Base-by-base conservation (phyloP, 768 basidiomycete species). In the Astraeus odoratus region DNA sequence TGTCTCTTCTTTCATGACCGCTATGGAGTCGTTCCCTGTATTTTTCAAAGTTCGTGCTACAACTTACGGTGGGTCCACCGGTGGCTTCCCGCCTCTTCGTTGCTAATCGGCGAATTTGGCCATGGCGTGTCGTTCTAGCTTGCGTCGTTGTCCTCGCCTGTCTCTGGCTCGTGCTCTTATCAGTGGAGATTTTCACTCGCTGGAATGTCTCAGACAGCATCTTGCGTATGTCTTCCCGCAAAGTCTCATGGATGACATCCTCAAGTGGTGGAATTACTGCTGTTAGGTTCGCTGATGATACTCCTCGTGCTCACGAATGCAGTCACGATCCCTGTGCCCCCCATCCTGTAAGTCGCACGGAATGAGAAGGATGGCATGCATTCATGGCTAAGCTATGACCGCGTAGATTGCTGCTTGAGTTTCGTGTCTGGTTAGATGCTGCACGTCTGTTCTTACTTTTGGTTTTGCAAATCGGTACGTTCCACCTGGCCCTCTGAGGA, bases 351-450 rank as follows among this genome's bases (percentile, higher is more conserved):
- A 30, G 72, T 63, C 23, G 15, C 33, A 23, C 39, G 36, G 37
- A n/a, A n/a, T n/a, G n/a, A n/a, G n/a, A n/a, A n/a, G n/a, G n/a
- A n/a, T n/a, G n/a, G n/a, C n/a, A n/a, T n/a, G n/a, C n/a, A n/a
- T n/a, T n/a, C 23, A 22, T 41, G 15, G 8, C 30, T 56, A 29
- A 53, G 42, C 24, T 20, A 13, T 36, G 20, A 20, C 13, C 26
- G 29, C 23, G 4, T 34, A 78, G 77, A 48, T 60, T 78, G 20
- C 53, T 78, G 27, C 55, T 73, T 2, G 47, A 60, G 31, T 81
- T 79, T 39, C 67, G 76, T 30, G 53, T 63, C 12, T 80, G 77
- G 77, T 55, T 80, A 4, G 80, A 82, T 52, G 67, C 66, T 1
- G 73, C 75, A 9, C 70, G 78, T 24, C 54, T 80, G 22, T 39